phyloP scores from a whole-genome alignment of 2,329 filamentous ascomycete species.

The Tolypocladium tundrense region DNA sequence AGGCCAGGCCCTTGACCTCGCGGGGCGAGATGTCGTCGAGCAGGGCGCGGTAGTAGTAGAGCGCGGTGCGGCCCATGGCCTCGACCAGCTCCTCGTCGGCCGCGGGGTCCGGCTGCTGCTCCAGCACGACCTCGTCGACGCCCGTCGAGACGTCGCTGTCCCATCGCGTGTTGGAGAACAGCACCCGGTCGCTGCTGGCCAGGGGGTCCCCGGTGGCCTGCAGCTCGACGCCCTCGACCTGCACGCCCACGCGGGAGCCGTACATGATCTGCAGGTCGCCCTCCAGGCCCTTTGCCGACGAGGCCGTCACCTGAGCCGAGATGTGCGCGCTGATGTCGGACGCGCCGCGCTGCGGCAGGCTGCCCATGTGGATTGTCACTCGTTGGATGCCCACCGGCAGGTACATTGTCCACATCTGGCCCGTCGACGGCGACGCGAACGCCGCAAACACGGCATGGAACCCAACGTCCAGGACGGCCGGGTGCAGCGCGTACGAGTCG shows the following conservation, averaged over 20 bases:
- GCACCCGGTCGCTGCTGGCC: neutral
- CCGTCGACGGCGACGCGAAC: neutral
- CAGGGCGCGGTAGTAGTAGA: neutral
- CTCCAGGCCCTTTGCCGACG: neutral
- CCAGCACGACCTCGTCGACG: neutral
- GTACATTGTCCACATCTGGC: neutral
- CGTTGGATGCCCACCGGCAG: neutral
- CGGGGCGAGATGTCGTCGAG: neutral
- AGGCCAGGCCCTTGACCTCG: neutral
- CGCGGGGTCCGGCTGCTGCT: neutral
- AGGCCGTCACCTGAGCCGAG: neutral
- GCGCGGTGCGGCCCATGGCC: neutral
- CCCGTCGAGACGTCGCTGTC: neutral
- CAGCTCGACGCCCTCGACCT: neutral
- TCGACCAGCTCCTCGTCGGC: neutral
- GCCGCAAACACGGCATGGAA: neutral
- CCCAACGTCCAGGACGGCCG: neutral
- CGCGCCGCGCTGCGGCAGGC: neutral
- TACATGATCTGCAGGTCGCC: neutral
- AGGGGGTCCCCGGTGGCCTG: neutral
- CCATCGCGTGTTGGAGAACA: neutral
- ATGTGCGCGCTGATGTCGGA: neutral
- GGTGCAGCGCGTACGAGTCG: neutral
- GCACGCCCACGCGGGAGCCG: neutral
- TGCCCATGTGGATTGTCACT: neutral